phyloP scores from a whole-genome alignment of 2,329 filamentous ascomycete genomes.

The Ascochyta fabae region DNA sequence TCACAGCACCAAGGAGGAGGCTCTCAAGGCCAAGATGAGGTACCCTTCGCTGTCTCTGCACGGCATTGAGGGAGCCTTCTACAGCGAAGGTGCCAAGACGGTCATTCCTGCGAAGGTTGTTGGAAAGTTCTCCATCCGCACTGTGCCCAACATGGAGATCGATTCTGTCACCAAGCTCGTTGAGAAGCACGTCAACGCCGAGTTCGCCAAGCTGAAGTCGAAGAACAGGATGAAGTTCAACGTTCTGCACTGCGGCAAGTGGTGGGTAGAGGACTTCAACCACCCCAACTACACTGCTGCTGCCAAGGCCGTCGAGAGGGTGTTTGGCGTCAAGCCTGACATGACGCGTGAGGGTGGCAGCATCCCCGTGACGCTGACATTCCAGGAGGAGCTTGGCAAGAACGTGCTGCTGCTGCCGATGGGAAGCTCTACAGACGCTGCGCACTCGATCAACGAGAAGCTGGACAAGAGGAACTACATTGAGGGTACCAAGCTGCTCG shows the following conservation, averaged over 20 bases:
- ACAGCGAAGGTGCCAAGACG: constrained; percentile 91
- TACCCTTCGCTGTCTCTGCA: constrained; percentile 93
- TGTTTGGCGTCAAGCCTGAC: constrained; percentile 92
- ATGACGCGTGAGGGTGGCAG: constrained; percentile 96
- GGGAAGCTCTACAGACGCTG: constrained; percentile 95
- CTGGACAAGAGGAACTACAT: constrained; percentile 97
- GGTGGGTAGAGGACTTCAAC: constrained; percentile 97
- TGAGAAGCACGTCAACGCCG: constrained; percentile 79
- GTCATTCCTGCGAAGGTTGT: constrained; percentile 98
- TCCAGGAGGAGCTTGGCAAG: constrained; percentile 97
- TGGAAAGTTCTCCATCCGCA: constrained; percentile 98
- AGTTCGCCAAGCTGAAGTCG: constrained; percentile 84
- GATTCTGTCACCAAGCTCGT: constrained; percentile 86
- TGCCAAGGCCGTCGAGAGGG: constrained; percentile 92
- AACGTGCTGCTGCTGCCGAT: constrained; percentile 95
- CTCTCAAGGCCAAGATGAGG: constrained; percentile 95
- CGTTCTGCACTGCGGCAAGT: constrained; percentile 91
- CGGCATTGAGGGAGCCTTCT: constrained; percentile 94
- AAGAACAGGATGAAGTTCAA: constrained; percentile 89
- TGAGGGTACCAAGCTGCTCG: constrained; percentile 93
- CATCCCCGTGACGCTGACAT: constrained; percentile 95
- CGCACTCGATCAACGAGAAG: constrained; percentile 98
- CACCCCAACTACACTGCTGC: constrained; percentile 99
- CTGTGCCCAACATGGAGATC: constrained; percentile 96
- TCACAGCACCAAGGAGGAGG: constrained; percentile 84